A percentile compares a stretch with the other conserved stretches of the same genome.
These are phyloP conservation scores for Cytauxzoon felis DNA, from an alignment of 169 alveolate species.

Conservation along the genomic window DNA sequence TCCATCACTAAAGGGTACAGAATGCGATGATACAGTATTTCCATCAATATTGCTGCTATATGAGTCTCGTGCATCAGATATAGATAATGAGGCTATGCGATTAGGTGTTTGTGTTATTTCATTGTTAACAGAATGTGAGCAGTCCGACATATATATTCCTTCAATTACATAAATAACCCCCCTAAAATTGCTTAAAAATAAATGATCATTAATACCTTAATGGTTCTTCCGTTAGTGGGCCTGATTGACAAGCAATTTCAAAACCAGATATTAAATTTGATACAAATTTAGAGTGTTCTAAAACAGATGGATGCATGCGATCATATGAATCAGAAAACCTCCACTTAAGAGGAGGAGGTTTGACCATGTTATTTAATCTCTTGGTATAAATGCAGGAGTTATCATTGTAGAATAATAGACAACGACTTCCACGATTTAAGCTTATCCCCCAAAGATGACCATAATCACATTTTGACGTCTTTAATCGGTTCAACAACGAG, in stretches of 20 bases:
- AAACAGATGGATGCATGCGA: slow-evolving; percentile 16
- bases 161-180: slow-evolving; percentile 57
- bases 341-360: slow-evolving; percentile 41
- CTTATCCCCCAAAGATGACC: slow-evolving; percentile 64
- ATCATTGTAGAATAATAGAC: slow-evolving; percentile 47
- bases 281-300: slow-evolving; percentile 31
- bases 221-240: slow-evolving; percentile 94
- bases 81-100: too few relatives aligned
- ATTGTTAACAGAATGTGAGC: too few relatives aligned
- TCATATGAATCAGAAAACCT: slow-evolving; percentile 42
- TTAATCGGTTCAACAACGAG: slow-evolving; percentile 2
- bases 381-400: neutral
- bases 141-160: slow-evolving; percentile 35
- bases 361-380: neutral
- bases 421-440: slow-evolving; percentile 46
- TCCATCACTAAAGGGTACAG: too few relatives aligned
- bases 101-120: too few relatives aligned
- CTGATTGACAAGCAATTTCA: slow-evolving; percentile 89
- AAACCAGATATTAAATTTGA: slow-evolving; percentile 81
- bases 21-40: too few relatives aligned
- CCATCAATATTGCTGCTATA: too few relatives aligned
- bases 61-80: too few relatives aligned
- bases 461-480: neutral
- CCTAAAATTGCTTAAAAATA: slow-evolving; percentile 5
- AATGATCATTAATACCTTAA: slow-evolving; percentile 80